Base-by-base conservation (phyloP, 2,329 filamentous ascomycete genomes). In the Aspergillus calidoustus region DNA sequence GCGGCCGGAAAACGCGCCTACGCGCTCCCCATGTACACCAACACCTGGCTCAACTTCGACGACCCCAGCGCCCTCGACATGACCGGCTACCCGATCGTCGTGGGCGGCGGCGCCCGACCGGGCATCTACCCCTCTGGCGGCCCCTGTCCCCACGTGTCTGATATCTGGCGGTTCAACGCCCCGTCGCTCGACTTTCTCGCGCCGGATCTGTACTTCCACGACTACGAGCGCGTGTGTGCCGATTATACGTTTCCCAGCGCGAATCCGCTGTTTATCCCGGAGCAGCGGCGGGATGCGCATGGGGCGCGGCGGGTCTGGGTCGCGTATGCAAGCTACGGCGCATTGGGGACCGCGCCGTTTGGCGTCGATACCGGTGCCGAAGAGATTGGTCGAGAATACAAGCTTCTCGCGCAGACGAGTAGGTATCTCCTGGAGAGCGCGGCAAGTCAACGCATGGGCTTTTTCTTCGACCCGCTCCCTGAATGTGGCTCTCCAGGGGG, bases 71-170 rank as follows among this genome's bases (percentile, higher is more conserved):
- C 34, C n/a, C 34, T 53, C 11, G 51, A 53, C 30, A 15, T 43
- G 15, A 34, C 38, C 11, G 34, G 51, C 13, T 53, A 53, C 23
- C 51, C 51, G 4, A 43, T 25, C 34, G 34, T 53, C 19, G 80
- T 72, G 1, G 79, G 79, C 7, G 81, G 80, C n/a, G 81, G 81
- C 17, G 73, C 68, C 5, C 59, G 73, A 23, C 75, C 81, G 7
- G 80, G 80, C 5, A 74, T 77, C 48, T 83, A 83, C 61, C 82
- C 82, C 3, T 83, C 80, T 2, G 82, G 82, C 17, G 82, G 81
- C 3, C 74, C 73, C 25, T 75, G 76, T 3, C 72, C 67, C 46
- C 76, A 80, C 57, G 77, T 79, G 4, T 70, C 82, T 49, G 81
- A 82, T 64, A 72, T 84, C 43, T 83, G 80, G 79, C 34, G 51